Evolutionary conservation across 2,329 filamentous ascomycete species (phyloP), one percentile per base, ranked within the genome.

Genomic region (Fusarium sp.): DNA sequence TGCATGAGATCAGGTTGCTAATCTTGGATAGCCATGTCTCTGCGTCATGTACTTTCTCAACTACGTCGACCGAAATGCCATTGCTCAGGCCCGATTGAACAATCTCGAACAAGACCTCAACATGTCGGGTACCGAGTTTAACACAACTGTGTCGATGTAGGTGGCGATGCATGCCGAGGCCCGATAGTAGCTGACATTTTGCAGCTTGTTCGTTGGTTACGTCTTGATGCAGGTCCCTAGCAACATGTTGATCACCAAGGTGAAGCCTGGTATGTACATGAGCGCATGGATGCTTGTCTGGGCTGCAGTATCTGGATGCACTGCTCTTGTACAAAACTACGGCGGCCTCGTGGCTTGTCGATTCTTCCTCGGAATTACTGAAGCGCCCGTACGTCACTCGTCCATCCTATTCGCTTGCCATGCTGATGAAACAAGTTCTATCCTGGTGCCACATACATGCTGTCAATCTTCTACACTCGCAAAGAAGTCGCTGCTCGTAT

Each of bases 401-500:
- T 31, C 19, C 6, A 1, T 17, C 1, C 2, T 6, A 4, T 6
- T 6, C 2, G 13, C 35, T 10, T 61, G 0, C 13, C 46, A 23
- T 44, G 6, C 52, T n/a, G 57, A 49, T 25, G 2, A 5, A 0
- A 25, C 8, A 74, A 74, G 69, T 78, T 78, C 57, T 78, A 77
- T 15, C 76, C 76, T 0, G 75, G 76, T 6, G 76, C 76, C 0
- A 73, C 71, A 4, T 75, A 75, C 33, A 72, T 75, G 52, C 56
- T 75, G 2, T 73, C 70, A 1, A 74, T 71, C 33, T 74, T 74
- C 45, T 74, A 74, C 48, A 74, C 72, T 1, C 66, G 72, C 11
- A 73, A 66, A 50, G 88, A 89, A 71, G 76, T 89, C 2, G 85
- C 83, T 5, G 77, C 88, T 29, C 79, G 87, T 4, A 88, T 86